A percentile compares a stretch with the other conserved stretches of the same genome.
Evolutionary conservation across 2,329 filamentous ascomycete species (phyloP).

Genomic region (Exophiala spinifera): DNA sequence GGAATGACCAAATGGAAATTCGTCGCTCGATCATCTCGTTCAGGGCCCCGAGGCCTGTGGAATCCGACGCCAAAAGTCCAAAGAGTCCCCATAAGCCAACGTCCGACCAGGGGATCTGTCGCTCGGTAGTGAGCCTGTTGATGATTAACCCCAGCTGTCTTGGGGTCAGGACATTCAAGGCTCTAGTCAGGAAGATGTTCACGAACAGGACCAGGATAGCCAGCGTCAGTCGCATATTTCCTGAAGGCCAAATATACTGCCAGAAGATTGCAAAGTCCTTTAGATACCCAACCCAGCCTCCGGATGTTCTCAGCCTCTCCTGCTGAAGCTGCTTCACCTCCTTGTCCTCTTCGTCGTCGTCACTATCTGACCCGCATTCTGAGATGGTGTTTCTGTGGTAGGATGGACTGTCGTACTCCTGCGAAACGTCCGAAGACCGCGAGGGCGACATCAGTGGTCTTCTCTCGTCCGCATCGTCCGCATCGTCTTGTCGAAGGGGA

Average conservation of each 20-base stretch:
- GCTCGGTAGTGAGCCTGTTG: background rate
- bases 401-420: too few species aligned
- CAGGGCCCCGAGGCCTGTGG: background rate
- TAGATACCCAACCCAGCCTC: too few species aligned
- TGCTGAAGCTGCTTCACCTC: too few species aligned
- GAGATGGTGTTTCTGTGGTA: too few species aligned
- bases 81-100: background rate
- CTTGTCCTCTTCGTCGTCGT: too few species aligned
- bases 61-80: background rate
- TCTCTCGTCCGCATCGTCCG: too few species aligned
- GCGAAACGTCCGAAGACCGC: too few species aligned
- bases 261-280: too few species aligned
- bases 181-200: background rate
- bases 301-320: too few species aligned
- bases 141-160: slow-evolving; percentile 1
- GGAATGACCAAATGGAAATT: background rate
- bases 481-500: too few species aligned
- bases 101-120: background rate
- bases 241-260: slow-evolving; percentile 2
- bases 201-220: background rate
- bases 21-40: background rate
- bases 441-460: too few species aligned
- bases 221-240: background rate
- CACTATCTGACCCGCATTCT: too few species aligned
- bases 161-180: background rate